Conservation (phyloP, 1,284 basidiomycete genomes). For the Microbotryum saponariae region DNA sequence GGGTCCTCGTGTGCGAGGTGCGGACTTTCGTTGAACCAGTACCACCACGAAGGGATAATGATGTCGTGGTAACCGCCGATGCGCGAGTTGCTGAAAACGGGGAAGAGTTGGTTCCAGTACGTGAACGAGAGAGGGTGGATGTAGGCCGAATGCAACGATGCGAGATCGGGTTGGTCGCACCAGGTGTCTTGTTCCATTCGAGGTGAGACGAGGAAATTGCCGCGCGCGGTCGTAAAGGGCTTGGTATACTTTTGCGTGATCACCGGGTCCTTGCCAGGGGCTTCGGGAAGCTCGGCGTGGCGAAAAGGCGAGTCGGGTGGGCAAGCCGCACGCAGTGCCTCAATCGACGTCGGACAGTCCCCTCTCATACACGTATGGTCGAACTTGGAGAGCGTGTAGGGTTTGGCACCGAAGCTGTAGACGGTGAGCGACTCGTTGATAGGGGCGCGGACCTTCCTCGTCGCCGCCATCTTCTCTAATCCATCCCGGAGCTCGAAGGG, state of each 20-base stretch:
- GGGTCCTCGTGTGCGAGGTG: constrained; percentile 8
- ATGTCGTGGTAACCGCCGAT: constrained; percentile 18
- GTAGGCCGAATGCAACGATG: constrained; percentile 15
- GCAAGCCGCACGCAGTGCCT: constrained; percentile 11
- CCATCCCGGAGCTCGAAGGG: constrained; percentile 3
- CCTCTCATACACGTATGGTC: background rate
- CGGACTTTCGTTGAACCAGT: constrained; percentile 6
- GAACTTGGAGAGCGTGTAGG: background rate
- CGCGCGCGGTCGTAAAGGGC: constrained; percentile 11
- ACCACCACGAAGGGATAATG: constrained; percentile 20
- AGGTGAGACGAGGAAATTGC: constrained; percentile 7
- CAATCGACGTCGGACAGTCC: background rate
- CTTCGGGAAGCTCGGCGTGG: background rate
- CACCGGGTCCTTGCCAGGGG: constrained; percentile 8
- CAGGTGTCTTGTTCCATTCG: constrained; percentile 11
- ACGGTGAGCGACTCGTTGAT: background rate
- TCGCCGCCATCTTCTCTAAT: background rate
- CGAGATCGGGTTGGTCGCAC: constrained; percentile 20
- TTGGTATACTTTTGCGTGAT: constrained; percentile 6
- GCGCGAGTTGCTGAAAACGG: constrained; percentile 18
- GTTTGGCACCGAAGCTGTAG: background rate
- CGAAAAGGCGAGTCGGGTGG: constrained; percentile 11
- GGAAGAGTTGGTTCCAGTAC: constrained; percentile 11
- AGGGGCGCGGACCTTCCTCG: background rate
- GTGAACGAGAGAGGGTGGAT: constrained; percentile 15